Evolutionary conservation across 768 basidiomycete genomes (phyloP).

Genomic region (Tephrocybe rancida): DNA sequence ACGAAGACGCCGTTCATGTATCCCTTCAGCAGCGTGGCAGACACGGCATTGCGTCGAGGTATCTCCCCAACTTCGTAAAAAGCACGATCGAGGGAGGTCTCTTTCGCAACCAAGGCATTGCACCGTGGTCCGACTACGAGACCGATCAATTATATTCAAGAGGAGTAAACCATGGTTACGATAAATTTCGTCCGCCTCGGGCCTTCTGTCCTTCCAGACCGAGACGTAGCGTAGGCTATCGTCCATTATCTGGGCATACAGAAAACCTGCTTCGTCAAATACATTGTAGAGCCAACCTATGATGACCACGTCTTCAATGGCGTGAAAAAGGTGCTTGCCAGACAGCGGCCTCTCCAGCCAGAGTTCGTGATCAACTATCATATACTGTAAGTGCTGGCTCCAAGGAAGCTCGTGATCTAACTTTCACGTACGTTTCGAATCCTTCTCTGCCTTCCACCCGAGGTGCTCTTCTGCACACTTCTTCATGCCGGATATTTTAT

Average conservation of each 20-base stretch:
- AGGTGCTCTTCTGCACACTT: slow-evolving; percentile 10
- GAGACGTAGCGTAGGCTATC: slow-evolving; percentile 14
- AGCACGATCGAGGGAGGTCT: not conserved
- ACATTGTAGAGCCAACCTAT: slow-evolving; percentile 2
- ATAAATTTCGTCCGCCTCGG: not conserved
- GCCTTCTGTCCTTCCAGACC: slow-evolving; percentile 9
- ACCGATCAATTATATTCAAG: slow-evolving; percentile 1
- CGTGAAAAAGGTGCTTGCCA: not conserved
- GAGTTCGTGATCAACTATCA: slow-evolving; percentile 9
- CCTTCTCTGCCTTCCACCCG: not conserved
- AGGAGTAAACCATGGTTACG: slow-evolving; percentile 9
- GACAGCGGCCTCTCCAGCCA: slow-evolving; percentile 10
- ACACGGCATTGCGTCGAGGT: not conserved
- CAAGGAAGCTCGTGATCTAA: not conserved
- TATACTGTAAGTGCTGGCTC: not conserved
- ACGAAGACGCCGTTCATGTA: not conserved
- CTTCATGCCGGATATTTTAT: slow-evolving; percentile 6
- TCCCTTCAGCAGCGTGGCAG: not conserved
- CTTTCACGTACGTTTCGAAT: not conserved
- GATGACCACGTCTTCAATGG: slow-evolving; percentile 10
- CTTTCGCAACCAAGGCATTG: slow-evolving; percentile 1
- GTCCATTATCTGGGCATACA: not conserved
- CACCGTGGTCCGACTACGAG: not conserved
- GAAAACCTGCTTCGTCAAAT: slow-evolving; percentile 3
- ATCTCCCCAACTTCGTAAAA: not conserved